Evolutionary conservation across 2,329 filamentous ascomycete genomes (phyloP), one percentile per base, ranked within the genome.

Genomic region (Fusarium burgessii): DNA sequence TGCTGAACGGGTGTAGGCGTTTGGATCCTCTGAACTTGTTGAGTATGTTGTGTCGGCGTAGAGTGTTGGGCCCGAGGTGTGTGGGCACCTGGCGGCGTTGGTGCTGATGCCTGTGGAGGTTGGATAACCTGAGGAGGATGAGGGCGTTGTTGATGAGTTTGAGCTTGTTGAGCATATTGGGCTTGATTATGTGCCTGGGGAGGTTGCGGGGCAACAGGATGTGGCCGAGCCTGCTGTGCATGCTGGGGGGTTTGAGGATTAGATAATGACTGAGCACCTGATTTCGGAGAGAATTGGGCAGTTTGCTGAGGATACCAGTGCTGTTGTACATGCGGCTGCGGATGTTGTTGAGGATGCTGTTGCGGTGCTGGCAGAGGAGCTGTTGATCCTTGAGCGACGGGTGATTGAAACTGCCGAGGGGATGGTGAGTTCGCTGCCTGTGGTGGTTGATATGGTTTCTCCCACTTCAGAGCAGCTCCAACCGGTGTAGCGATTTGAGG

Each of bases 391-490:
- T 75, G 71, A 25, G 70, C 66, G 42, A 70, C 49, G 12, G 72
- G 69, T 35, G 77, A 73, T 23, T 77, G 77, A 27, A 70, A 54
- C 32, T 76, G 78, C 14, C 77, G 72, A 36, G 75, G 58, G 23
- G 74, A 63, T 9, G 76, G 75, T 11, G 74, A 66, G 25, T 75
- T 76, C 45, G 72, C 58, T 23, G 74, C 29, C 14, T 76, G 75
- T 5, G 77, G 77, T 43, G 81, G 81, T 58, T 82, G 81, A 64
- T 83, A 82, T 14, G 82, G 80, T 70, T 81, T 82, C 70, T 83
- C 82, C 82, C 82, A 83, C 58, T 83, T 83, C 20, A 82, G 62
- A 38, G 73, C 64, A 10, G 77, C 76, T 25, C 74, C 73, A 40
- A 70, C 70, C 35, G 76, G 74, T 10, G 75, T 68, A 6, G 67